Percentiles rank a stretch among this genome's conserved stretches.
These are phyloP conservation scores for Taxillus chinensis DNA, from an alignment of 164 flowering plant genomes.

Conservation along the genomic window DNA sequence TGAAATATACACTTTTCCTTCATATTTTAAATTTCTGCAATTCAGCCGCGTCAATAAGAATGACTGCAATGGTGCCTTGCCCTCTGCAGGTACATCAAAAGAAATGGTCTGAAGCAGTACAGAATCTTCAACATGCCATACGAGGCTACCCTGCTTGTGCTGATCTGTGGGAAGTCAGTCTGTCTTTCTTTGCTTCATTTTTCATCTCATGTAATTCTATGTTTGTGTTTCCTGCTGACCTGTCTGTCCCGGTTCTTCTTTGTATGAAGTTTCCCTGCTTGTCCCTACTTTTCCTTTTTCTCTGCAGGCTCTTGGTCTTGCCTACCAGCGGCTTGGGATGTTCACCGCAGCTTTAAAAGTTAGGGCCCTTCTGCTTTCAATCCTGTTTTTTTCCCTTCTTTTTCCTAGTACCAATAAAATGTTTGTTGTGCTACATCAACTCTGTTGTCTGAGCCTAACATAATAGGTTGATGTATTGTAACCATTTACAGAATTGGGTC, in stretches of 20 bases:
- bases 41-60: not conserved
- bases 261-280: not conserved
- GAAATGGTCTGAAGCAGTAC: conserved; percentile 86
- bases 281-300: not conserved
- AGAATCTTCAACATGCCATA: conserved; percentile 86
- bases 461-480: too few relatives aligned
- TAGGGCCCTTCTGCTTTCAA: not conserved
- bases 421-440: too few relatives aligned
- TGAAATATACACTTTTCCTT: not conserved
- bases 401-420: too few relatives aligned
- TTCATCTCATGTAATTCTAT: not conserved
- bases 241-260: too few relatives aligned
- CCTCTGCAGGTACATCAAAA: conserved; percentile 43
- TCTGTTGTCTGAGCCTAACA: too few relatives aligned
- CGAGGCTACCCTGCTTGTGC: conserved; percentile 75
- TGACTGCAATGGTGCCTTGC: not conserved
- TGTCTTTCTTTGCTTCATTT: not conserved
- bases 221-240: too few relatives aligned
- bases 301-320: conserved; percentile 76
- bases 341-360: conserved; percentile 91
- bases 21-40: not conserved
- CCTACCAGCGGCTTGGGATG: conserved; percentile 91
- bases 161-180: conserved; percentile 83
- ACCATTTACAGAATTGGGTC: too few relatives aligned
- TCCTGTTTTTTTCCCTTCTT: not conserved